Conservation (phyloP, 495 filamentous ascomycete species). For the Hamigera avellanea region DNA sequence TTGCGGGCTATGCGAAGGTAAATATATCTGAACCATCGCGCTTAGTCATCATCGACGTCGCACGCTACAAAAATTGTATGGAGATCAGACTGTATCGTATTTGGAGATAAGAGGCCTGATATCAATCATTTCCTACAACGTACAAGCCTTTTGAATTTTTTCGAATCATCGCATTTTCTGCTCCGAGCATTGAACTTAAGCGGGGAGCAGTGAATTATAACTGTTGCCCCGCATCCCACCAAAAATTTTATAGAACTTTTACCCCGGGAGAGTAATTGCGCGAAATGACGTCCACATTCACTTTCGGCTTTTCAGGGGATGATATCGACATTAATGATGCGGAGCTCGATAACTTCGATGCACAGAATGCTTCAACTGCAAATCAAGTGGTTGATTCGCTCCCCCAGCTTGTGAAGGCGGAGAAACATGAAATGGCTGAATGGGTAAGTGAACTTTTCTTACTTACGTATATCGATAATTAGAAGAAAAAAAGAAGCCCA, state of each 20-base stretch:
- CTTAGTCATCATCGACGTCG: too few relatives aligned
- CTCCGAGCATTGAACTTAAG: too few relatives aligned
- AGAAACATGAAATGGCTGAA: conserved; percentile 30
- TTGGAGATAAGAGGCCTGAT: background rate
- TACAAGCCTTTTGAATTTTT: too few relatives aligned
- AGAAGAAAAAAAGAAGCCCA: too few relatives aligned
- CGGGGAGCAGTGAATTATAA: too few relatives aligned
- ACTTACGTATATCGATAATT: conserved; percentile 2
- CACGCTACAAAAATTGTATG: conserved; percentile 7
- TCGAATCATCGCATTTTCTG: too few relatives aligned
- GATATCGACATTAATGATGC: conserved; percentile 62
- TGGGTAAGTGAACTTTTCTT: conserved; percentile 28
- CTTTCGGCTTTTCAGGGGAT: conserved; percentile 73
- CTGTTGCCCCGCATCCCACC: too few relatives aligned
- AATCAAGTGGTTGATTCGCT: conserved; percentile 9
- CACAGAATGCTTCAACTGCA: conserved; percentile 3
- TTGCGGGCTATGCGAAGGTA: too few relatives aligned
- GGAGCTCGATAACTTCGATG: conserved; percentile 14
- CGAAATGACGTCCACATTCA: conserved; percentile 44
- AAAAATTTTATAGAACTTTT: too few relatives aligned
- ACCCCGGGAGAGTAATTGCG: too few relatives aligned
- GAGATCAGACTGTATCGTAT: background rate
- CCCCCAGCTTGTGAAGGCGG: conserved; percentile 23
- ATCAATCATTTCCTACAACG: too few relatives aligned
- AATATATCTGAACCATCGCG: too few relatives aligned